These are phyloP conservation scores for Cordyceps pruinosa DNA, from an alignment of 2,329 filamentous ascomycete species.

Conservation along the genomic window DNA sequence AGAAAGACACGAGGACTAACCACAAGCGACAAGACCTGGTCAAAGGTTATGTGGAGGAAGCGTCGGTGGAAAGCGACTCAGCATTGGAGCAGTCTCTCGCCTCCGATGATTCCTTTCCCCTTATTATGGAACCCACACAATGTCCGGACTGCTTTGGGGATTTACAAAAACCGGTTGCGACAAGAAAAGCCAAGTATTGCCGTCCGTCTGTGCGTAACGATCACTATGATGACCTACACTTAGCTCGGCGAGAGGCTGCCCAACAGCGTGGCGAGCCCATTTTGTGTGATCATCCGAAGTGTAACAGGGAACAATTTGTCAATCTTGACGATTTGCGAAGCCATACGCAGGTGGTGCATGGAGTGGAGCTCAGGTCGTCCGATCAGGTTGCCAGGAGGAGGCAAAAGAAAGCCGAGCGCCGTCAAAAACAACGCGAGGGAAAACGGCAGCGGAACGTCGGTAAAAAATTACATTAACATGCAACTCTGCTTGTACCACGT, in stretches of 20 bases:
- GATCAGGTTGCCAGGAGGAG: background rate
- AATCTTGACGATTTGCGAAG: background rate
- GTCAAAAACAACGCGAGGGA: background rate
- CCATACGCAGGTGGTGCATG: background rate
- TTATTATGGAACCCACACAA: slow-evolving; percentile 17
- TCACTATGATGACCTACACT: background rate
- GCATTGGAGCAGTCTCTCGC: background rate
- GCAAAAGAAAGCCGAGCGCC: background rate
- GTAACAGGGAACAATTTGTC: background rate
- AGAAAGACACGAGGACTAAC: slow-evolving; percentile 18
- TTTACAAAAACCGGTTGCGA: slow-evolving; percentile 11
- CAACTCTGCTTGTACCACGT: no score
- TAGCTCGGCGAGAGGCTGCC: background rate
- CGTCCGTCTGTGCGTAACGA: background rate
- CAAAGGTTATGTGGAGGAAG: background rate
- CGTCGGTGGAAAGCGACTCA: background rate
- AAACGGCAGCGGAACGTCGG: background rate
- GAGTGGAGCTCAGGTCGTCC: background rate
- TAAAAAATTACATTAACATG: no score
- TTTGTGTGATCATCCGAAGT: background rate
- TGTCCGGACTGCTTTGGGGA: slow-evolving; percentile 18
- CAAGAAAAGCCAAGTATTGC: background rate
- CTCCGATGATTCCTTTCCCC: slow-evolving; percentile 14
- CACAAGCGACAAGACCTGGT: background rate
- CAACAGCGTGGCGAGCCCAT: background rate